phyloP scores from a whole-genome alignment of 1,284 basidiomycete genomes.

The Ceratobasidium sp. region DNA sequence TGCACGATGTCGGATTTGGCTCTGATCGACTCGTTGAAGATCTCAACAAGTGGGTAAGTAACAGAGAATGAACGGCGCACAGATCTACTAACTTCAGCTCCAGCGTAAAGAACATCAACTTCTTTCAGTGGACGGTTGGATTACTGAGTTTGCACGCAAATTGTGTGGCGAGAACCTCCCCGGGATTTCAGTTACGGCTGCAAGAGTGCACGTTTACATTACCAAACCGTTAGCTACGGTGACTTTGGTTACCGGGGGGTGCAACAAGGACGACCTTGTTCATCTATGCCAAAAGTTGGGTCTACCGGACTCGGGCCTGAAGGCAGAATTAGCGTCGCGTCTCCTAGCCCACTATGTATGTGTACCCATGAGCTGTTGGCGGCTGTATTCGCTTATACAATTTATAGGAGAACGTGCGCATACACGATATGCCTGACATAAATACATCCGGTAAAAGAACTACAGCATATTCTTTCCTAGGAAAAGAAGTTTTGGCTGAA shows the following conservation, averaged over 20 bases:
- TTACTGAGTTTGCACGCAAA: background rate
- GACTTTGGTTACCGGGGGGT: background rate
- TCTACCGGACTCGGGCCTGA: background rate
- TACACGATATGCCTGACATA: too few species aligned
- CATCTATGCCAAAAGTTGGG: background rate
- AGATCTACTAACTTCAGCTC: too few species aligned
- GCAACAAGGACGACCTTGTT: background rate
- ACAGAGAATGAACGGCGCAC: too few species aligned
- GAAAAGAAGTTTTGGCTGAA: constrained; percentile 6
- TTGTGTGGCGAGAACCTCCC: background rate
- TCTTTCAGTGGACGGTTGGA: too few species aligned
- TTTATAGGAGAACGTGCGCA: too few species aligned
- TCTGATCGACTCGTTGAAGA: background rate
- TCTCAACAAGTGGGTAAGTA: background rate
- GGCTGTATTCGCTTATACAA: background rate
- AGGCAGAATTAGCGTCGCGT: background rate
- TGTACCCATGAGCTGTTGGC: background rate
- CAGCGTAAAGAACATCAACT: too few species aligned
- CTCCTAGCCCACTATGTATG: too few species aligned
- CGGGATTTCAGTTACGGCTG: background rate
- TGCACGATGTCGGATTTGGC: background rate
- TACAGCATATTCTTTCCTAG: background rate
- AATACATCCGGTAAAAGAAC: too few species aligned
- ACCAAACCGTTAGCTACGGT: background rate
- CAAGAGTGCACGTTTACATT: background rate